Evolutionary conservation across 2,329 filamentous ascomycete species (phyloP), one percentile per base, ranked within the genome.

Genomic region (Dactylonectria macrodidyma): DNA sequence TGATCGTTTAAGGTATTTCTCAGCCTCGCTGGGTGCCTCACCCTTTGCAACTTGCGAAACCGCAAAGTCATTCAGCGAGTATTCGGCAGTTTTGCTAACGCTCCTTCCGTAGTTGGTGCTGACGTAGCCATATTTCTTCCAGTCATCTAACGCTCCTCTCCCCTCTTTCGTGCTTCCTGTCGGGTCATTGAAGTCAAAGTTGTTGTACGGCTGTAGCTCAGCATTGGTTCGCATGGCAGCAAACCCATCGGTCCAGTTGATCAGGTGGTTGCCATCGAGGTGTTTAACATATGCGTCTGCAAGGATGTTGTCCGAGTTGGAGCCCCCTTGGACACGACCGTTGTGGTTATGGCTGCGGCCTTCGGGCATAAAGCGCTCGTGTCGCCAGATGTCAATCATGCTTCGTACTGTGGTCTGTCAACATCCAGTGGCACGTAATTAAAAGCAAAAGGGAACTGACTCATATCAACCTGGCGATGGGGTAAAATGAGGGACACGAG

Each of bases 281-380:
- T 69, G 67, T 75, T 90, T 90, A 3, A 89, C 83, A 61, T 88
- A 90, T 0, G 88, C 88, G 70, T 91, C 89, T 6, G 88, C 88
- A 16, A 91, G 83, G 1, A 90, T 83, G 44, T 89, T 90, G 73
- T 90, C 88, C 0, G 87, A 86, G 66, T 90, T 89, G 19, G 85
- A 88, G 4, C 88, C 89, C 3, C 88, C 88, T 74, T 90, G 88
- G 0, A 86, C 84, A 9, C 86, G 83, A 11, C 89, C 89, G 62
- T 90, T 90, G 77, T 82, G 87, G 74, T 89, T 88, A 11, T 83
- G 85, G 1, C 84, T 87, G 36, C 88, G 84, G 0, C 82, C 87
- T 62, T 89, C 86, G 0, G 87, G 86, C 75, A 88, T 81, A 68
- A 83, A 89, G 6, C 86, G 83, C 24, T 87, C 86, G 65, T 85